Evolutionary conservation across 495 filamentous ascomycete genomes (phyloP), one percentile per base, ranked within the genome.

Genomic region (Lophium mytilinum): DNA sequence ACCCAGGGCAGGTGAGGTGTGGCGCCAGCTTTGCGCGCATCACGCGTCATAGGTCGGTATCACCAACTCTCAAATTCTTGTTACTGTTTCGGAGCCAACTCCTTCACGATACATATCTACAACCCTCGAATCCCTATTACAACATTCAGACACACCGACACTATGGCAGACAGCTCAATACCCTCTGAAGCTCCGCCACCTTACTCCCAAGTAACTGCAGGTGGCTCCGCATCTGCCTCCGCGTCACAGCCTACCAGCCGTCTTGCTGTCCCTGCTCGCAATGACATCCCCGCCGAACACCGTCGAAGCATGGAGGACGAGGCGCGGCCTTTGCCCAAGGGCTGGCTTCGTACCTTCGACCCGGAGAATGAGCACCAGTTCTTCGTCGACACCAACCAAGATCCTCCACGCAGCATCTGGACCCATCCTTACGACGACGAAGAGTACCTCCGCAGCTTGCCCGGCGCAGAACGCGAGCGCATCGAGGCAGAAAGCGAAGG

Each of bases 291-390:
- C 8, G 52, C 71, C 9, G 60, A 56, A 8, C 55, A 50, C 46
- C 69, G 76, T n/a, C 71, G 76, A n/a, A 65, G 57, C 52, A 79
- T 78, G 76, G 76, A 79, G 66, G 76, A 79, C 57, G 75, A 78
- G 64, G 41, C 55, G 2, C 68, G 76, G 3, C 66, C 69, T 7
- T 65, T 78, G 2, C 76, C 76, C 0, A 37, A 55, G 36, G 72
- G 73, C 33, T 79, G 76, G 76, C 53, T 78, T 1, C 64, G 76
- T 9, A 68, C 71, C 62, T 77, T 70, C 68, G 76, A 79, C 58
- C 9, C 70, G 3, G 37, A 68, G 37, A 58, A 69, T 8, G 57
- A 71, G 10, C 76, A 78, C 58, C 76, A 79, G 52, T 79, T 73
- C 71, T 79, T 76, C 68, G 75, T 78, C 35, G 72, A 79, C 62